A percentile compares a stretch with the other conserved stretches of the same genome.
These are phyloP conservation scores for Fusarium foetens DNA, from an alignment of 2,329 filamentous ascomycete genomes.

Conservation along the genomic window DNA sequence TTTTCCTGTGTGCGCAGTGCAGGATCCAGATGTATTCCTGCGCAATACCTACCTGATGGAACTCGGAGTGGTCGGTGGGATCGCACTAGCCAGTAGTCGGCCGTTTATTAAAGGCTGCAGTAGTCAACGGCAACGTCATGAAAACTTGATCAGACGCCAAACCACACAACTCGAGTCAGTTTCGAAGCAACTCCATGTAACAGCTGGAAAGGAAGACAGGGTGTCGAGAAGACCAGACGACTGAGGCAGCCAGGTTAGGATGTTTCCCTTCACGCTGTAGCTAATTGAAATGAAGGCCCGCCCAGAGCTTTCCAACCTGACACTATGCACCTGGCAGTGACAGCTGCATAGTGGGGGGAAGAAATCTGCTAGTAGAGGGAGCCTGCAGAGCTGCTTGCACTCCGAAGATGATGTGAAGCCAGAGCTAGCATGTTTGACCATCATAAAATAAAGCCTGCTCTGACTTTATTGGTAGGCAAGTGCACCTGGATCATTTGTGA, in stretches of 20 bases:
- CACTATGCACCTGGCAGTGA: slow-evolving; percentile 37
- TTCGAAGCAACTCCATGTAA: neutral
- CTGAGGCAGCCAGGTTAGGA: neutral
- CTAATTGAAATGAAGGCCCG: slow-evolving; percentile 18
- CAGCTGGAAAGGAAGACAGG: neutral
- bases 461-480: neutral
- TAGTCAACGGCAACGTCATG: slow-evolving; percentile 29
- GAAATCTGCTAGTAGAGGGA: slow-evolving; percentile 25
- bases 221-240: neutral
- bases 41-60: slow-evolving; percentile 12
- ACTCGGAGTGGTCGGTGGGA: slow-evolving; percentile 27
- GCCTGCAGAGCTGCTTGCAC: neutral
- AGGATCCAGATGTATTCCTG: slow-evolving; percentile 37
- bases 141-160: slow-evolving; percentile 10
- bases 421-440: neutral
- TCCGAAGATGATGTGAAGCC: neutral
- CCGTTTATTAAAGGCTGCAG: slow-evolving; percentile 22
- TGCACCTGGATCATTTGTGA: neutral
- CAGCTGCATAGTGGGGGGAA: slow-evolving; percentile 37
- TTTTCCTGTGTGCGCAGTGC: slow-evolving; percentile 16
- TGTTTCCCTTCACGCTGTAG: slow-evolving; percentile 17
- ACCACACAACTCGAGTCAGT: slow-evolving; percentile 1
- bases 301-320: slow-evolving; percentile 30
- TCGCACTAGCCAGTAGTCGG: slow-evolving; percentile 31
- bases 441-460: neutral